Percentiles rank a stretch among this genome's conserved stretches.
Evolutionary conservation across 2,329 filamentous ascomycete species (phyloP).

Genomic region (Penicillium sp.): DNA sequence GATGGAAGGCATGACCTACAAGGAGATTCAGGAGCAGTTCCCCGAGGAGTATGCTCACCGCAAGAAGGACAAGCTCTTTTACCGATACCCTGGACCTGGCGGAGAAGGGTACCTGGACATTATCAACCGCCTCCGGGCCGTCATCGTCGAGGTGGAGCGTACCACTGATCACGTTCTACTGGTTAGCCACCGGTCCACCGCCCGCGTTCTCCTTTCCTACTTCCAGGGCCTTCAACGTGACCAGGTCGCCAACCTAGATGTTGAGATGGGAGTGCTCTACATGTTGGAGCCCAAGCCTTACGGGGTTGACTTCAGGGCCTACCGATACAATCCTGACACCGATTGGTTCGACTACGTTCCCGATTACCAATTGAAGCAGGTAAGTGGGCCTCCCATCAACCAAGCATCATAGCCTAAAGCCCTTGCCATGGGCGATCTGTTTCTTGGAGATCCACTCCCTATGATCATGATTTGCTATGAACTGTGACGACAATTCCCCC

Average conservation of each 20-base stretch:
- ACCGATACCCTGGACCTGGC: conserved; percentile 93
- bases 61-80: conserved; percentile 83
- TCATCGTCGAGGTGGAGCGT: conserved; percentile 95
- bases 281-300: conserved; percentile 97
- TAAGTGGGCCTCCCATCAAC: conserved; percentile 17
- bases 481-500: conserved; percentile 11
- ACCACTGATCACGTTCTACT: conserved; percentile 95
- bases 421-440: not conserved
- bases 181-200: conserved; percentile 88
- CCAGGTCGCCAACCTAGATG: conserved; percentile 90
- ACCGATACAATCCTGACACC: conserved; percentile 75
- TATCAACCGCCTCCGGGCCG: conserved; percentile 89
- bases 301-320: conserved; percentile 94
- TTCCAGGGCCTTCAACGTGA: conserved; percentile 90
- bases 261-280: conserved; percentile 90
- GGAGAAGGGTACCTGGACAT: conserved; percentile 97
- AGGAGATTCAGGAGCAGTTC: conserved; percentile 77
- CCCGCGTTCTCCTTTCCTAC: conserved; percentile 89
- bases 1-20: conserved; percentile 94
- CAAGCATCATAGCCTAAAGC: not conserved
- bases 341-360: conserved; percentile 83
- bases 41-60: conserved; percentile 80
- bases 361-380: conserved; percentile 70
- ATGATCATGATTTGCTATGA: conserved; percentile 17
- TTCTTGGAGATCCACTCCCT: not conserved